Base-by-base conservation (phyloP, 192 early-diverging fungal species). In the Backusella luteola region DNA sequence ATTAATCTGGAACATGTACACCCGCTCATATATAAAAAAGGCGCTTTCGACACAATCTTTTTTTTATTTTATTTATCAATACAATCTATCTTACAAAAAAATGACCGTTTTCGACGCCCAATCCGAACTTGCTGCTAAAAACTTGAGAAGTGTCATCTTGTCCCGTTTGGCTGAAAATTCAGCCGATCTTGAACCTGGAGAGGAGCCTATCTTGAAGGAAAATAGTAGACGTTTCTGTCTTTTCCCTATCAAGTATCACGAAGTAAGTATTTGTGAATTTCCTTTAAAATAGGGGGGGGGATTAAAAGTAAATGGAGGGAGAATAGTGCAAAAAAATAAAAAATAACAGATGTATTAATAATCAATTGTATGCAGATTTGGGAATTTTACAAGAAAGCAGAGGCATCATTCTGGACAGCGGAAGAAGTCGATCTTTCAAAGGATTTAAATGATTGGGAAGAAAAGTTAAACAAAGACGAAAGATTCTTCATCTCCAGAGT, bases 351-450 rank as follows among this genome's bases (percentile, higher is more conserved):
- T 63, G 26, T 29, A 63, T 63, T 63, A 63, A 63, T 63, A 26
- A 63, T 29, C 3, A 8, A 15, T 69, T n/a, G 7, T 23, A 15
- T 19, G 11, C 11, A 63, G 56, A 63, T 63, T 29, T 63, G 56
- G 56, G 56, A 63, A 63, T 32, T 96, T 89, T 96, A 97, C 91
- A 96, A 97, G 81, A 97, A 97, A 83, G 94, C 95, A 78, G 95
- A 96, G 80, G 96, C 96, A 3, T 95, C 94, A 14, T 96, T 96
- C 87, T 97, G 96, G 96, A 96, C 95, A 0, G 95, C 93, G 17
- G 96, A 97, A 80, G 95, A 97, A 79, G 93, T 96, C 53, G 96
- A 97, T 83, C 89, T 97, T 34, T 91, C 91, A 79, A 95, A 97
- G 83, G 96, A 97, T 84, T 85, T 88, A 80, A 73, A 81, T 74